Conservation (phyloP, 345 rosid genomes). For the Atalantia buxifolia region DNA sequence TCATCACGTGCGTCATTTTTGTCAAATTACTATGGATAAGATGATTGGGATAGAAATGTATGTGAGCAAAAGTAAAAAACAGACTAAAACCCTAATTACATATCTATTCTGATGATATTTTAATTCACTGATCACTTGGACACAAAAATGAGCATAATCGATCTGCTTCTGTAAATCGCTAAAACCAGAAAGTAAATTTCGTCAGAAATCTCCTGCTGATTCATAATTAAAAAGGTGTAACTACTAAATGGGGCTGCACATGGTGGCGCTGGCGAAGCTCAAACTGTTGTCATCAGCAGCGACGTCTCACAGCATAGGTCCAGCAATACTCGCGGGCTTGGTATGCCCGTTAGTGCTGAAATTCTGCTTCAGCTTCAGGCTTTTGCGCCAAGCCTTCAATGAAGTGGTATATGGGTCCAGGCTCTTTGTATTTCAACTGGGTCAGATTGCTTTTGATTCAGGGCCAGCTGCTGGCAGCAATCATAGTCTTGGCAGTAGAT, state of each 20-base stretch:
- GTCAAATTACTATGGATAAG: neutral
- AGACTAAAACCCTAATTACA: too few species aligned
- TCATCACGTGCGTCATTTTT: neutral
- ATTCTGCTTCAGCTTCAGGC: constrained; percentile 16
- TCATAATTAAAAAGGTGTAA: too few species aligned
- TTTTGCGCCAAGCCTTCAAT: neutral
- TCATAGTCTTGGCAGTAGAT: constrained; percentile 1
- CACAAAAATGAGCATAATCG: neutral
- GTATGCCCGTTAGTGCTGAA: constrained; percentile 27
- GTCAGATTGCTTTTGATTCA: constrained; percentile 22
- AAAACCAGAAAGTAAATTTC: neutral
- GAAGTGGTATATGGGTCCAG: constrained; percentile 25
- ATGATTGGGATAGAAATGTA: neutral
- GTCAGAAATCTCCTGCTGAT: neutral
- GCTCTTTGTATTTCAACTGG: constrained; percentile 31
- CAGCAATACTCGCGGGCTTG: constrained; percentile 13
- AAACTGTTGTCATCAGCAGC: constrained; percentile 11
- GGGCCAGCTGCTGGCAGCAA: neutral
- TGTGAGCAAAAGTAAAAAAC: too few species aligned
- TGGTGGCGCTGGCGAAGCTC: constrained; percentile 29
- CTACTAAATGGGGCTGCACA: neutral
- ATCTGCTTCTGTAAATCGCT: neutral
- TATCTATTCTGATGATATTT: too few species aligned
- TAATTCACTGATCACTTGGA: too few species aligned
- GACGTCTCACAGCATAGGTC: neutral